A percentile compares a stretch with the other conserved stretches of the same genome.
Evolutionary conservation across 305 asterid genomes (phyloP).

Genomic region (Salvia sclarea): DNA sequence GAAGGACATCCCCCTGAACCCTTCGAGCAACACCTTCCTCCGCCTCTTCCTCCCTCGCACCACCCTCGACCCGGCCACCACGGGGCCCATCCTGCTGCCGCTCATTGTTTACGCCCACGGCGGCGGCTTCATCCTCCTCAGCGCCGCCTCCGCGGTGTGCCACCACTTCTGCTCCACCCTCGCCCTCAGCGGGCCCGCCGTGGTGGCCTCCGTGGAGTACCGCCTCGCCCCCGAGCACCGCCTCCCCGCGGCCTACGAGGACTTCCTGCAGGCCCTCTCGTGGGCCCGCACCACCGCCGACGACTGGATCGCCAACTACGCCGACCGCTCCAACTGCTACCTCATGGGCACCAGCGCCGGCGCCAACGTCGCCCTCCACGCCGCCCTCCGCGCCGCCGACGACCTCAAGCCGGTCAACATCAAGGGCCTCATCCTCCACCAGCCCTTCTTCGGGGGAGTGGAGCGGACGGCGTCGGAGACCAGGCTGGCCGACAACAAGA

Average conservation of each 20-base stretch:
- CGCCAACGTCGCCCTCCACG: conserved; percentile 33
- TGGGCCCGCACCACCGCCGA: conserved; percentile 35
- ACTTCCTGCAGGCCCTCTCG: conserved; percentile 37
- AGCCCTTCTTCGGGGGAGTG: conserved; percentile 54
- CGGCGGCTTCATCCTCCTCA: conserved; percentile 19
- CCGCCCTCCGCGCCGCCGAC: conserved; percentile 38
- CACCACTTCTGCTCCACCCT: conserved; percentile 30
- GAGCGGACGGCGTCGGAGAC: conserved; percentile 43
- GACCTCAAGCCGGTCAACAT: conserved; percentile 43
- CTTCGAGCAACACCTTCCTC: not conserved
- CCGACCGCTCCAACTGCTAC: conserved; percentile 40
- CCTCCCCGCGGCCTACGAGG: conserved; percentile 57
- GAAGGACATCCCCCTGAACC: not conserved
- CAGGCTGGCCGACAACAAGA: conserved; percentile 30
- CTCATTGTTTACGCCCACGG: conserved; percentile 8
- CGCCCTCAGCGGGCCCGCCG: conserved; percentile 31
- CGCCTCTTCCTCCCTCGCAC: conserved; percentile 8
- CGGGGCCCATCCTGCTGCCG: not conserved
- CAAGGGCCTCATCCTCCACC: conserved; percentile 50
- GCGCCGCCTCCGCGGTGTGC: not conserved
- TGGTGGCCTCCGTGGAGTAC: conserved; percentile 44
- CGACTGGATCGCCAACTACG: conserved; percentile 41
- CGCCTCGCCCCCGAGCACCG: conserved; percentile 51
- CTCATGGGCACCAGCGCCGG: conserved; percentile 55
- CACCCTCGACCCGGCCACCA: conserved; percentile 8